phyloP scores from a whole-genome alignment of 371 early-diverging fungal genomes.

The Mortierella sp. region DNA sequence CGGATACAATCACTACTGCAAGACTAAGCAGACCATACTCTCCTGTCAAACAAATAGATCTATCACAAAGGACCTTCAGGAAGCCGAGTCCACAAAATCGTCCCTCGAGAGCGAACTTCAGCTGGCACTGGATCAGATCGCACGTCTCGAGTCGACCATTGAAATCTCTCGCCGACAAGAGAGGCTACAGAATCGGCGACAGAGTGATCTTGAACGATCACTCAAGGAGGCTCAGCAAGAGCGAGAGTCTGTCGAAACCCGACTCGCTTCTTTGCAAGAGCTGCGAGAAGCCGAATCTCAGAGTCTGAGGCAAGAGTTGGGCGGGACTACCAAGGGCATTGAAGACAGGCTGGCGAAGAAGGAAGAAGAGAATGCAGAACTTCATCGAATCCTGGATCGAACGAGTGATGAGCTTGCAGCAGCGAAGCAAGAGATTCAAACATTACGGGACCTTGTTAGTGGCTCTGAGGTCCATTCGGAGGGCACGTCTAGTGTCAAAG shows the following conservation, averaged over 20 bases:
- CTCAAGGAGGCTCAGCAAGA: conserved; percentile 50
- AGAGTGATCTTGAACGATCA: conserved; percentile 39
- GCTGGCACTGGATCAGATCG: conserved; percentile 60
- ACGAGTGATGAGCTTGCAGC: conserved; percentile 40
- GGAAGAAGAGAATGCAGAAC: conserved; percentile 55
- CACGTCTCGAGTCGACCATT: conserved; percentile 57
- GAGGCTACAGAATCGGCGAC: conserved; percentile 40
- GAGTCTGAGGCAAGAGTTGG: conserved; percentile 46
- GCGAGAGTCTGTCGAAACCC: conserved; percentile 38
- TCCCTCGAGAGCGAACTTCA: conserved; percentile 61
- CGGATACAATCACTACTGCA: neutral
- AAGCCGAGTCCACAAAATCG: conserved; percentile 46
- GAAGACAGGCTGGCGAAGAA: conserved; percentile 54
- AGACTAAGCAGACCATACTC: neutral
- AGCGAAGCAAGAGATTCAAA: conserved; percentile 46
- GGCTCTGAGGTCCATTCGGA: conserved; percentile 19
- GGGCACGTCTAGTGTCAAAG: neutral
- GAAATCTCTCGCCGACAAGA: conserved; percentile 41
- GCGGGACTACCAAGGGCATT: conserved; percentile 45
- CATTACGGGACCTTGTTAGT: conserved; percentile 35
- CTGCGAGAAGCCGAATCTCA: conserved; percentile 39
- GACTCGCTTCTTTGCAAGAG: conserved; percentile 44
- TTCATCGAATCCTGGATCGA: conserved; percentile 53
- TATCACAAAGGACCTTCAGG: conserved; percentile 32
- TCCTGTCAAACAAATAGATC: conserved; percentile 13